Evolutionary conservation across 257 asterid genomes (phyloP).

Genomic region (Verbascum thapsus): DNA sequence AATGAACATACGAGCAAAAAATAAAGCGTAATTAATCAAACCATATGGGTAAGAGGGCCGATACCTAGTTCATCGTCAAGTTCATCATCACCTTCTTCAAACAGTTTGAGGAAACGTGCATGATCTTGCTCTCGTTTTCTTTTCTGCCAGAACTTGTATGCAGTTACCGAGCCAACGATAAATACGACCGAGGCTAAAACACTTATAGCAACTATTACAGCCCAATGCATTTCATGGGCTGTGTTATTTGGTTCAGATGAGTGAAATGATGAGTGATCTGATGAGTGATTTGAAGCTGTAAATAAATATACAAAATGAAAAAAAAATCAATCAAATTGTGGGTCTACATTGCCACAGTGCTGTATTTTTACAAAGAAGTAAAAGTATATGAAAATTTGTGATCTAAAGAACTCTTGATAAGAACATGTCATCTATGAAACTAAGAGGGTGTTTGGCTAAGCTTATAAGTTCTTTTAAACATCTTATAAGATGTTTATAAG

Average conservation of each 20-base stretch:
- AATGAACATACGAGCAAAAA: slow-evolving; percentile 15
- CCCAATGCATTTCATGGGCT: slow-evolving; percentile 48
- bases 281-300: slow-evolving; percentile 41
- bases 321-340: not conserved
- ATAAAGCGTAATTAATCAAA: slow-evolving; percentile 24
- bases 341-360: not conserved
- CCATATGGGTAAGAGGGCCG: slow-evolving; percentile 51
- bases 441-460: no score
- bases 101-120: slow-evolving; percentile 69
- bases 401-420: no score
- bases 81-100: slow-evolving; percentile 67
- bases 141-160: slow-evolving; percentile 58
- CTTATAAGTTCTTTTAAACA: no score
- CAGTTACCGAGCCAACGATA: slow-evolving; percentile 44
- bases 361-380: not conserved
- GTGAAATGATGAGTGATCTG: no score
- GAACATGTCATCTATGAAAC: no score
- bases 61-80: slow-evolving; percentile 68
- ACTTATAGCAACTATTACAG: slow-evolving; percentile 37
- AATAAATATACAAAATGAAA: slow-evolving; percentile 22
- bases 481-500: no score
- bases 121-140: slow-evolving; percentile 76
- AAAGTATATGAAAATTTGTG: no score
- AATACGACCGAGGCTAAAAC: slow-evolving; percentile 32
- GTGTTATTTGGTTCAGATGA: slow-evolving; percentile 32